Conservation (phyloP, 2,329 filamentous ascomycete genomes). For the Apiospora pterosperma region DNA sequence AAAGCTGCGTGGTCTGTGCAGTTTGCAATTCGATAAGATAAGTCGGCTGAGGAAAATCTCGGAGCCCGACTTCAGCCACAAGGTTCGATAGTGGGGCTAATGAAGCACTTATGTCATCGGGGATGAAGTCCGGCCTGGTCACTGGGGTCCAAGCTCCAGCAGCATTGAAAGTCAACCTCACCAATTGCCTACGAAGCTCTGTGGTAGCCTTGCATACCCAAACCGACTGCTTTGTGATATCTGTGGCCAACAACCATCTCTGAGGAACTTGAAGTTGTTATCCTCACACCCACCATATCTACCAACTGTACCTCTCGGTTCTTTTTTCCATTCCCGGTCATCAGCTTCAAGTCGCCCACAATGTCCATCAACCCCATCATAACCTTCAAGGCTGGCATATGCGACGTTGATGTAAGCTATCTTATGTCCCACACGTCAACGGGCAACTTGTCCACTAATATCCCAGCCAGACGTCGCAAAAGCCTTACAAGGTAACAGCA, state of each 20-base stretch:
- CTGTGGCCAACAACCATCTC: not conserved
- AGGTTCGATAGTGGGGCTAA: not conserved
- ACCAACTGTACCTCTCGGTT: not conserved
- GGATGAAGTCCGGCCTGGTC: not conserved
- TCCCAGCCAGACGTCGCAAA: constrained; percentile 25
- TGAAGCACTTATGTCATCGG: not conserved
- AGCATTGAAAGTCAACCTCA: not conserved
- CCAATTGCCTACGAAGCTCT: constrained; percentile 24
- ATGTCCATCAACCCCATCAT: constrained; percentile 88
- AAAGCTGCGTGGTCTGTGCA: not conserved
- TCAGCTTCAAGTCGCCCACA: constrained; percentile 15
- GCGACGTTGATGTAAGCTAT: constrained; percentile 74
- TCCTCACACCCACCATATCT: constrained; percentile 4
- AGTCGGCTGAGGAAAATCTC: not conserved
- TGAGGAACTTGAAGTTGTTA: not conserved
- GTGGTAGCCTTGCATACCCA: constrained; percentile 22
- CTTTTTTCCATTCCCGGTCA: not conserved
- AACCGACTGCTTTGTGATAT: not conserved
- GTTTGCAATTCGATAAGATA: not conserved
- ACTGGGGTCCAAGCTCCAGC: constrained; percentile 9
- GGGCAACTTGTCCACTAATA: constrained; percentile 10
- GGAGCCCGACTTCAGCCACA: not conserved
- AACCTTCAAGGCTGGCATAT: constrained; percentile 93
- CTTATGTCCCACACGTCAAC: not conserved
- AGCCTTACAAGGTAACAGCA: constrained; percentile 70